These are phyloP conservation scores for Myriosclerotinia curreyana DNA, from an alignment of 2,329 filamentous ascomycete genomes.

Conservation along the genomic window DNA sequence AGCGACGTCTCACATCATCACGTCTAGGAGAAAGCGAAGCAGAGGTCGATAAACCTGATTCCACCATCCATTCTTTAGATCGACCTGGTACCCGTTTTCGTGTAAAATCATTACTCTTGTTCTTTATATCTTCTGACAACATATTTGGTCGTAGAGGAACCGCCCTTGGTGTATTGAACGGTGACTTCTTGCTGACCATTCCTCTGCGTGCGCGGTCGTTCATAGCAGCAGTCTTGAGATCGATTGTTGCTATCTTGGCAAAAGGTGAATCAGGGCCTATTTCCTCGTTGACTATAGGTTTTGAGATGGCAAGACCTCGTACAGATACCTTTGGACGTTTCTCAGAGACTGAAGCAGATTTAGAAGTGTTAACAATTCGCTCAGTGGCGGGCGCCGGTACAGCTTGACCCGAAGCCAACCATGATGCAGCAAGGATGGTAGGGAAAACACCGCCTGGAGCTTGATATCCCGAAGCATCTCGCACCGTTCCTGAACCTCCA, in stretches of 20 bases:
- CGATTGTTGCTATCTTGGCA: constrained; percentile 37
- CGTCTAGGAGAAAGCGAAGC: constrained; percentile 36
- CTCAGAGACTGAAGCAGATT: constrained; percentile 26
- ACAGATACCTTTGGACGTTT: constrained; percentile 33
- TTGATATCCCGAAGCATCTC: constrained; percentile 33
- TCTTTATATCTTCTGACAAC: constrained; percentile 28
- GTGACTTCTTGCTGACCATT: constrained; percentile 29
- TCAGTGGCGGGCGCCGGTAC: constrained; percentile 24
- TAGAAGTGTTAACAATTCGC: not conserved
- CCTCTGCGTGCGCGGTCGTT: constrained; percentile 38
- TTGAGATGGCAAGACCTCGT: constrained; percentile 36
- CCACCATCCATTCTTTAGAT: constrained; percentile 23
- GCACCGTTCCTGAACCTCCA: constrained; percentile 22
- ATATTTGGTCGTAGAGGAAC: constrained; percentile 31
- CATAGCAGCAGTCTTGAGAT: constrained; percentile 36
- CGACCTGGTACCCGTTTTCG: constrained; percentile 28
- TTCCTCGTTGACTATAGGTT: constrained; percentile 31
- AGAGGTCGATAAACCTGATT: constrained; percentile 36
- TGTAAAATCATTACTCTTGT: constrained; percentile 30
- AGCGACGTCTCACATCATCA: constrained; percentile 38
- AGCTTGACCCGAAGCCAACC: constrained; percentile 21
- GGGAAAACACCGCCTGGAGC: constrained; percentile 36
- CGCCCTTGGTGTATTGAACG: constrained; percentile 30
- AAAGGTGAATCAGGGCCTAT: constrained; percentile 28
- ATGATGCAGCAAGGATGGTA: constrained; percentile 25